These are phyloP conservation scores for Casuarina cunninghamiana DNA, from an alignment of 306 rosid species.

Conservation along the genomic window DNA sequence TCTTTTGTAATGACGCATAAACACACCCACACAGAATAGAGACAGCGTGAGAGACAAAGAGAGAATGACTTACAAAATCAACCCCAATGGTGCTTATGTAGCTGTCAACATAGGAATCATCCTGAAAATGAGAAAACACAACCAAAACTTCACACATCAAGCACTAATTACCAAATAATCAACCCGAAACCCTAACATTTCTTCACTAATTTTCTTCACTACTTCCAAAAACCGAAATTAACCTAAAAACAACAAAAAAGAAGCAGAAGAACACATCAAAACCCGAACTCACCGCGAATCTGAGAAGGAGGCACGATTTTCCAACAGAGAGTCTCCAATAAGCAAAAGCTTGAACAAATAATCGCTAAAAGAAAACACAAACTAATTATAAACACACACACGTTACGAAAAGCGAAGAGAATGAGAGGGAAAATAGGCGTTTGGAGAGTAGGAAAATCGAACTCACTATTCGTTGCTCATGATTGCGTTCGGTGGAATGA, in stretches of 20 bases:
- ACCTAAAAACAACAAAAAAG: background rate
- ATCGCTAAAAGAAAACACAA: constrained; percentile 51
- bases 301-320: constrained; percentile 86
- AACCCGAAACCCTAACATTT: constrained; percentile 21
- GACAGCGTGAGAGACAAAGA: background rate
- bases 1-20: background rate
- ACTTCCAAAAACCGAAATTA: background rate
- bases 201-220: background rate
- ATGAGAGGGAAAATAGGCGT: background rate
- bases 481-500: constrained; percentile 8
- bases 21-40: background rate
- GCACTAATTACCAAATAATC: background rate
- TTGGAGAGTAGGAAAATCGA: constrained; percentile 17
- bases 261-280: background rate
- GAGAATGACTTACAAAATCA: constrained; percentile 65
- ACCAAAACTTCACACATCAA: background rate
- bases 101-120: constrained; percentile 93
- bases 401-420: background rate
- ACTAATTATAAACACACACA: background rate
- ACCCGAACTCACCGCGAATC: constrained; percentile 67
- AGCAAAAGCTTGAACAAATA: constrained; percentile 89
- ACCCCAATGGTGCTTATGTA: constrained; percentile 96
- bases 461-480: constrained; percentile 90
- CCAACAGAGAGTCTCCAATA: constrained; percentile 98
- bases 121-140: constrained; percentile 40